Evolutionary conservation across 805 yeast species (phyloP), one percentile per base, ranked within the genome.

Genomic region (Isabelozyma rhagii): DNA sequence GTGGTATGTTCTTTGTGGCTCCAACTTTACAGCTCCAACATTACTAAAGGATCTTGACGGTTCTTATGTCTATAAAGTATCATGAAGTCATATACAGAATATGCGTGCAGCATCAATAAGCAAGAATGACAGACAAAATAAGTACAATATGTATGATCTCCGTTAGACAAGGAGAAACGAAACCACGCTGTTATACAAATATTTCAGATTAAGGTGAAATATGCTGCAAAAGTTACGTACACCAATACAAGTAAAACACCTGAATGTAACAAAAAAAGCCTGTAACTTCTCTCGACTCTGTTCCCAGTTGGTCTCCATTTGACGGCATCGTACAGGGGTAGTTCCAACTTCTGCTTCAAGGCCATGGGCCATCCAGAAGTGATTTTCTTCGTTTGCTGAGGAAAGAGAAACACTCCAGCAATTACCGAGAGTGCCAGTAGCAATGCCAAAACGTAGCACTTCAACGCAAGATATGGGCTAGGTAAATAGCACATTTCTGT

Each of bases 401-500:
- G 45, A 17, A 43, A 73, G 10, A 54, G 9, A 58, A 40, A n/a
- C 64, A 49, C 25, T 57, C 38, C 1, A 47, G 18, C 1, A 50
- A 15, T 8, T 66, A 61, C 1, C 59, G 8, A 29, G 41, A 41
- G 25, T 14, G 43, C 14, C 25, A n/a, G 11, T 27, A 41, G 14
- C 28, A 41, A 21, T n/a, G 44, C 31, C 31, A 41, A 18, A 15
- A 47, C 27, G 39, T 50, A 50, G 11, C 25, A 4, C 6, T 39
- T 45, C 39, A 50, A 41, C 11, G 53, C 50, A 18, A 50, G 57
- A 51, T 71, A 81, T 5, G 89, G 87, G 43, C 68, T 65, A 8
- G 88, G 87, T 57, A 84, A 57, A 55, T 74, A 79, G 55, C 88
- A 83, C 59, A 83, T 77, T 42, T 69, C 59, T 0, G 87, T 81